Evolutionary conservation across 805 yeast genomes (phyloP).

Genomic region (Starmerella sirachaensis): DNA sequence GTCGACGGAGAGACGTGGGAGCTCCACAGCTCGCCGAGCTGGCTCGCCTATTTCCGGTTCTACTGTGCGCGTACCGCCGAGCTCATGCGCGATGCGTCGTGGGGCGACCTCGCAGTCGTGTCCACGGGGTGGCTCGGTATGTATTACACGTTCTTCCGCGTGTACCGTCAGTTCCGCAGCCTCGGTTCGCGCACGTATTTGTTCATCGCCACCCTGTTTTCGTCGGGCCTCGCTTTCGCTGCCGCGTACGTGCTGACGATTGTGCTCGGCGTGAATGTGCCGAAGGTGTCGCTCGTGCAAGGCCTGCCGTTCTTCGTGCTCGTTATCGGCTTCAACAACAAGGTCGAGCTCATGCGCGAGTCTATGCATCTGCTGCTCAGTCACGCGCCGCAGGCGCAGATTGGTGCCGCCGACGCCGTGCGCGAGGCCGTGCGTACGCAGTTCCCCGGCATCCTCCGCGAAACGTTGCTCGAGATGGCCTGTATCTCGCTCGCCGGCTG

Average conservation of each 20-base stretch:
- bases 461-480: constrained; percentile 57
- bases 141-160: constrained; percentile 67
- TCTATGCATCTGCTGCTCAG: constrained; percentile 23
- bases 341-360: constrained; percentile 50
- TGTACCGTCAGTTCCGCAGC: constrained; percentile 62
- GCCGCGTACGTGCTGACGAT: constrained; percentile 59
- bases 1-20: constrained; percentile 30
- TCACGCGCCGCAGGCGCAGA: constrained; percentile 17
- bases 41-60: constrained; percentile 30
- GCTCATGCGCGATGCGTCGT: constrained; percentile 53
- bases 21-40: constrained; percentile 32
- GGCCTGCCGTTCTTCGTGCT: constrained; percentile 91
- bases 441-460: constrained; percentile 44
- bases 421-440: constrained; percentile 32
- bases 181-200: constrained; percentile 83
- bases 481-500: constrained; percentile 48
- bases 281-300: constrained; percentile 67
- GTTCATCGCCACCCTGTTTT: constrained; percentile 62
- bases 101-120: constrained; percentile 71
- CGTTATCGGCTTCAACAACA: constrained; percentile 81
- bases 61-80: constrained; percentile 26
- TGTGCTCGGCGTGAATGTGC: constrained; percentile 46
- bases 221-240: constrained; percentile 73
- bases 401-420: constrained; percentile 34
- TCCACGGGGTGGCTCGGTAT: constrained; percentile 74